Base-by-base conservation (phyloP, 2,329 filamentous ascomycete species). In the Berkeleyomyces rouxiae region DNA sequence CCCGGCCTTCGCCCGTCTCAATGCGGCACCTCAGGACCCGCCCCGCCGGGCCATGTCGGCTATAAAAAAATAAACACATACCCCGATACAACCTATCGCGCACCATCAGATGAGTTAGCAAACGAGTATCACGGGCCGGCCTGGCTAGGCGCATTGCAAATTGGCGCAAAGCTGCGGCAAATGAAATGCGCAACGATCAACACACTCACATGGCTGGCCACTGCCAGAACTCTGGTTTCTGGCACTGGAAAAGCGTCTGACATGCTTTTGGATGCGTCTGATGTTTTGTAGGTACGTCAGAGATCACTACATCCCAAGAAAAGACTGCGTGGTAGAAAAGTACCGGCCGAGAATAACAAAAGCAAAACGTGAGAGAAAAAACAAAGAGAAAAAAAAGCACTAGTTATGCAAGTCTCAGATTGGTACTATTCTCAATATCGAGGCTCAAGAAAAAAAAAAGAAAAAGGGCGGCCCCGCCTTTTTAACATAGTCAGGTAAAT, bases 131-230 rank as follows among this genome's bases (percentile, higher is more conserved):
- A 7, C 36, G 9, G 51, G 33, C 33, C 11, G 11, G 33, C 9
- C 16, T 55, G 10, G 10, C 23, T 23, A 1, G 23, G 23, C 23
- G 23, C 23, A 23, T 23, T 23, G 23, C 23, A 23, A 1, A 23
- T 23, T 23, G 23, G 23, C 23, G 23, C 23, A 4, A 31, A 13
- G 6, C 47, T 4, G 13, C 47, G 23, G 23, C 23, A 23, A n/a
- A 33, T 60, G 7, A 39, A 23, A 7, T 46, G 36, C 31, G 13
- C 33, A 11, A 13, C n/a, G 36, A n/a, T 11, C n/a, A 42, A 37
- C 16, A n/a, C 43, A 74, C 86, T 75, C 86, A 96, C 91, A 91
- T 96, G 91, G 75, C 91, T 96, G 72, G 91, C 90, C 69, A 96
- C 82, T 64, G 91, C 90, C 71, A 96, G 80, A 66, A 96, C 90